Conservation (phyloP, 768 basidiomycete species). For the Krasilnikovozyma curviuscula region DNA sequence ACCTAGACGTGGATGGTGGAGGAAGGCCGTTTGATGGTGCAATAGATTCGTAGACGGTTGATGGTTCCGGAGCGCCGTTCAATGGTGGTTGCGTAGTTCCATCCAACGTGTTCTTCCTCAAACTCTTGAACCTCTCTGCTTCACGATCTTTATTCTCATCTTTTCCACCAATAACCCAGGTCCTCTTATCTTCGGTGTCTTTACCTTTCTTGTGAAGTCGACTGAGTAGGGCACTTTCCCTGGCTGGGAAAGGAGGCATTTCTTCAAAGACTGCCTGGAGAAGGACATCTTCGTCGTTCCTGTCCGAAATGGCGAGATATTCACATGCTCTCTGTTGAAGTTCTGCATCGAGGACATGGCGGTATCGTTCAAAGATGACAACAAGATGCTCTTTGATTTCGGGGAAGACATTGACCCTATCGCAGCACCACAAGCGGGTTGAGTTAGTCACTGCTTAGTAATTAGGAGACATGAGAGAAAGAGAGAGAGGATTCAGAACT, state of each 20-base stretch:
- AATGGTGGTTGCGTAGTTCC: background rate
- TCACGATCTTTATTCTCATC: conserved; percentile 69
- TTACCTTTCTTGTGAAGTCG: conserved; percentile 74
- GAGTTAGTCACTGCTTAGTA: background rate
- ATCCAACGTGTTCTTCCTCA: conserved; percentile 30
- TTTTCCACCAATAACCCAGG: conserved; percentile 89
- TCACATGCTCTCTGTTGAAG: conserved; percentile 97
- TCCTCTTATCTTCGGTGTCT: conserved; percentile 85
- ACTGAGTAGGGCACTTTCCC: conserved; percentile 72
- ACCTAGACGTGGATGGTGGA: background rate
- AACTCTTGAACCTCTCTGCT: conserved; percentile 34
- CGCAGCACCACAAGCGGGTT: background rate
- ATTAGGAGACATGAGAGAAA: background rate
- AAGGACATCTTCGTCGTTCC: conserved; percentile 76
- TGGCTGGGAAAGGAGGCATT: conserved; percentile 95
- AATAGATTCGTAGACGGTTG: background rate
- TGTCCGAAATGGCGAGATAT: conserved; percentile 67
- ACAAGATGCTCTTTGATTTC: conserved; percentile 89
- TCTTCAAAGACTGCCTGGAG: conserved; percentile 91
- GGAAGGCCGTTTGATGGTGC: background rate
- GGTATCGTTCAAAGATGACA: conserved; percentile 88
- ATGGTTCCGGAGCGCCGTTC: background rate
- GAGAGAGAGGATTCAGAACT: background rate
- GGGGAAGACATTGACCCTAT: conserved; percentile 90
- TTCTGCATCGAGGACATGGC: conserved; percentile 92